Evolutionary conservation across 148 eudicot species (phyloP), one percentile per base, ranked within the genome.

Genomic region (Fagopyrum homotropicum): DNA sequence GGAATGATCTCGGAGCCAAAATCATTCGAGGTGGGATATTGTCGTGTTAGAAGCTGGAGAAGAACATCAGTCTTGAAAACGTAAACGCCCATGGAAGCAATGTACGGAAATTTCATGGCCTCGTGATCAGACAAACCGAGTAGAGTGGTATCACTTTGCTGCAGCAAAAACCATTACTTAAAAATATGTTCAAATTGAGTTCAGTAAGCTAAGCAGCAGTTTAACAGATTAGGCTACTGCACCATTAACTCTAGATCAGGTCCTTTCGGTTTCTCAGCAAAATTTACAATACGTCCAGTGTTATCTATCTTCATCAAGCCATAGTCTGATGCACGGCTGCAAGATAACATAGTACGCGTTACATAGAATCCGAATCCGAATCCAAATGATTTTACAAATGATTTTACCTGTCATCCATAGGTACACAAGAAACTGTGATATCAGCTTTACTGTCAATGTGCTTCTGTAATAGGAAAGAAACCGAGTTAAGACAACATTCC

Each of bases 371-470:
- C 10, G 52, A 49, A 14, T 52, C n/a, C 10, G 52, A 9, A 14
- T 4, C 16, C 52, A 22, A 66, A 45, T 35, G 70, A 16, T 68
- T 45, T 49, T 51, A 22, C 26, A 22, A 22, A 22, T 22, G 26
- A 0, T 0, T 11, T 54, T 63, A 94, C 98, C 97, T 90, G 72
- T 87, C 90, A 81, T 91, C 93, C 92, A 95, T 88, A 71, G 98
- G 98, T 60, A 95, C 86, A 79, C 98, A 95, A 29, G 98, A 95
- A 56, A 95, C 98, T 46, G 97, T 95, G 44, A 95, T 89, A 82
- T 95, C 98, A 74, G 98, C 97, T 77, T 88, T 82, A 47, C 87
- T 80, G 72, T 95, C 96, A 19, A 95, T 78, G 76, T 95, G 98
- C 75, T 86, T 95, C 97, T 94, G 96, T 79, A 80, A 77, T 59